Percentiles rank a stretch among this genome's conserved stretches.
These are phyloP conservation scores for Berberis thunbergii DNA, from an alignment of 164 flowering plant species.

Conservation along the genomic window DNA sequence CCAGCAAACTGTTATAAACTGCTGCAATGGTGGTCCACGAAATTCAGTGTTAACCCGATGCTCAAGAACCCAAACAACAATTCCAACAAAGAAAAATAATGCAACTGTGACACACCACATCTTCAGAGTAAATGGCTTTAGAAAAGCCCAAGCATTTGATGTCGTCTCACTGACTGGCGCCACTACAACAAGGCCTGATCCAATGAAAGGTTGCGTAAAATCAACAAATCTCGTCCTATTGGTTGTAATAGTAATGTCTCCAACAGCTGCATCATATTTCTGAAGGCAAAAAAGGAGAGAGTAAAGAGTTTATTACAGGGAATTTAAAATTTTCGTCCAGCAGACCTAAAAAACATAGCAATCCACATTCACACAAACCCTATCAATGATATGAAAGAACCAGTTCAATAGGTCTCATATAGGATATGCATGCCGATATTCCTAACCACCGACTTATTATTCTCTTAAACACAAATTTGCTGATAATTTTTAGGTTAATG, in stretches of 20 bases:
- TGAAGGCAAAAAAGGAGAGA: slow-evolving; percentile 19
- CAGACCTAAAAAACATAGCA: background rate
- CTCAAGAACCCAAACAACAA: slow-evolving; percentile 93
- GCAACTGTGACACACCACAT: slow-evolving; percentile 82
- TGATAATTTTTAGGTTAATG: no score
- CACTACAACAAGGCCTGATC: slow-evolving; percentile 82
- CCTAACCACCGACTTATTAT: no score
- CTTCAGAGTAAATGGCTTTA: slow-evolving; percentile 60
- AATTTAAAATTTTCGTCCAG: background rate
- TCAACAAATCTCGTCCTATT: slow-evolving; percentile 80
- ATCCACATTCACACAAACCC: no score
- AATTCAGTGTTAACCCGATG: slow-evolving; percentile 76
- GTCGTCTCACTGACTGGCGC: slow-evolving; percentile 50
- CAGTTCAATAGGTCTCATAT: no score
- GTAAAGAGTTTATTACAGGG: background rate
- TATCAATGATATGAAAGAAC: no score
- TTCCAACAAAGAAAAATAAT: slow-evolving; percentile 78
- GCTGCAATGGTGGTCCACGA: slow-evolving; percentile 83
- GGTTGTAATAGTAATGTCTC: slow-evolving; percentile 75
- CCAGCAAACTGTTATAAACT: slow-evolving; percentile 76
- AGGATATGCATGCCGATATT: no score
- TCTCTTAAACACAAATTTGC: no score
- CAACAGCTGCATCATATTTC: slow-evolving; percentile 87
- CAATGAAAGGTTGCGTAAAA: slow-evolving; percentile 86
- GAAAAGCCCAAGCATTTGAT: slow-evolving; percentile 80